Evolutionary conservation across 1,139 yeast species (phyloP).

Genomic region (Scheffersomyces illinoinensis): DNA sequence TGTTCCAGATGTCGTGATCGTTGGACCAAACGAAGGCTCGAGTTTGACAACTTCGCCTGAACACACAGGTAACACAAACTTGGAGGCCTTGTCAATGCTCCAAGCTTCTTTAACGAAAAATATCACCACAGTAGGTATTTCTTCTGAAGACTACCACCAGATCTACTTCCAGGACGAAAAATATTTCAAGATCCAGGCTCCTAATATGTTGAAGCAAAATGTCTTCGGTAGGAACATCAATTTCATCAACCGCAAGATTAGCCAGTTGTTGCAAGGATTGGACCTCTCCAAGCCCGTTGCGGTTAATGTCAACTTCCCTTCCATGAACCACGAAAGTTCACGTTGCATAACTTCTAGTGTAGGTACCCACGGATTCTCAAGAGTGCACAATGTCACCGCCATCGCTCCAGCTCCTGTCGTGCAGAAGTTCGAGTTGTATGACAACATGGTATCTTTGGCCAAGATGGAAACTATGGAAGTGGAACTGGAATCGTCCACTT

Average conservation of each 20-base stretch:
- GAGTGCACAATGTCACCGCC: slow-evolving; percentile 4
- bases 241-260: slow-evolving; percentile 26
- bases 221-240: slow-evolving; percentile 25
- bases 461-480: slow-evolving; percentile 2
- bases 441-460: slow-evolving; percentile 7
- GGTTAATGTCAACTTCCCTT: slow-evolving; percentile 34
- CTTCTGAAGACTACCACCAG: slow-evolving; percentile 29
- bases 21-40: slow-evolving; percentile 42
- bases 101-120: slow-evolving; percentile 15
- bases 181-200: slow-evolving; percentile 17
- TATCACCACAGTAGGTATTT: slow-evolving; percentile 29
- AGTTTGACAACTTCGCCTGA: slow-evolving; percentile 11
- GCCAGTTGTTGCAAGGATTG: slow-evolving; percentile 9
- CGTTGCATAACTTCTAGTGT: slow-evolving; percentile 21
- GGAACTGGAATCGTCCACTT: slow-evolving; percentile 11
- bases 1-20: slow-evolving; percentile 37
- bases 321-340: slow-evolving; percentile 29
- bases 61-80: slow-evolving; percentile 3
- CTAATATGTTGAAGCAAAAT: slow-evolving; percentile 19
- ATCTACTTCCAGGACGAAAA: slow-evolving; percentile 36
- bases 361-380: not conserved
- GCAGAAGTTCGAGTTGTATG: slow-evolving; percentile 9
- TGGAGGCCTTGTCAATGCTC: slow-evolving; percentile 6
- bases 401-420: slow-evolving; percentile 4
- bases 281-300: slow-evolving; percentile 8